These are phyloP conservation scores for Astragalus membranaceus DNA, from an alignment of 306 rosid species.

Conservation along the genomic window DNA sequence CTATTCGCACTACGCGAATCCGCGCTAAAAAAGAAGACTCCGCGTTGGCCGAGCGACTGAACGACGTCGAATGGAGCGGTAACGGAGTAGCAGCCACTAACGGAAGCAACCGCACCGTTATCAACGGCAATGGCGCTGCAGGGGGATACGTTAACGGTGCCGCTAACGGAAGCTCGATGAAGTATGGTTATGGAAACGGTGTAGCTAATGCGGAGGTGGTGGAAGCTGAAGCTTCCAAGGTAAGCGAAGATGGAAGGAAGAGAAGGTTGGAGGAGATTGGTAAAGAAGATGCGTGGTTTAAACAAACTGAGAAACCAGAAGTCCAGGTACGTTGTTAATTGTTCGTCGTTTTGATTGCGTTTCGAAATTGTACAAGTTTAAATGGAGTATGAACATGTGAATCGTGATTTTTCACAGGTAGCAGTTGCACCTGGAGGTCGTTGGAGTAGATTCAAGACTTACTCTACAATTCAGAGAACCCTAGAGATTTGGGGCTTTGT, in stretches of 20 bases:
- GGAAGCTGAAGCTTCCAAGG: constrained; percentile 30
- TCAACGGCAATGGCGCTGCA: constrained; percentile 34
- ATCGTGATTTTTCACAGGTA: constrained; percentile 47
- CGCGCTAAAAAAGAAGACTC: constrained; percentile 59
- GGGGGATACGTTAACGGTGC: constrained; percentile 39
- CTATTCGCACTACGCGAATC: constrained; percentile 30
- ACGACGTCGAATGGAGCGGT: constrained; percentile 45
- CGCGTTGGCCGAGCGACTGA: constrained; percentile 40
- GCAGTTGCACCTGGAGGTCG: constrained; percentile 95
- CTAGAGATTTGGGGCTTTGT: constrained; percentile 97
- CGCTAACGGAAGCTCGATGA: constrained; percentile 46
- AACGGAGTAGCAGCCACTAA: constrained; percentile 43
- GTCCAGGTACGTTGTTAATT: constrained; percentile 40
- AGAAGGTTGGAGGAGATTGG: constrained; percentile 93
- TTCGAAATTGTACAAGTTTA: not conserved
- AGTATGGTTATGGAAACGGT: constrained; percentile 44
- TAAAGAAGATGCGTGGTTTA: constrained; percentile 93
- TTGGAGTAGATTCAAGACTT: constrained; percentile 91
- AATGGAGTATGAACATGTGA: not conserved
- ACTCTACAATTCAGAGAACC: constrained; percentile 95
- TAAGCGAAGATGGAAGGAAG: constrained; percentile 78
- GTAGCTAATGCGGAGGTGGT: constrained; percentile 28
- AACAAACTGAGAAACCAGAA: constrained; percentile 29
- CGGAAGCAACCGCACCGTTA: not conserved
- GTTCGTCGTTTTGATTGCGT: constrained; percentile 6